Base-by-base conservation (phyloP, 768 basidiomycete species). In the Pleurotus eryngii region DNA sequence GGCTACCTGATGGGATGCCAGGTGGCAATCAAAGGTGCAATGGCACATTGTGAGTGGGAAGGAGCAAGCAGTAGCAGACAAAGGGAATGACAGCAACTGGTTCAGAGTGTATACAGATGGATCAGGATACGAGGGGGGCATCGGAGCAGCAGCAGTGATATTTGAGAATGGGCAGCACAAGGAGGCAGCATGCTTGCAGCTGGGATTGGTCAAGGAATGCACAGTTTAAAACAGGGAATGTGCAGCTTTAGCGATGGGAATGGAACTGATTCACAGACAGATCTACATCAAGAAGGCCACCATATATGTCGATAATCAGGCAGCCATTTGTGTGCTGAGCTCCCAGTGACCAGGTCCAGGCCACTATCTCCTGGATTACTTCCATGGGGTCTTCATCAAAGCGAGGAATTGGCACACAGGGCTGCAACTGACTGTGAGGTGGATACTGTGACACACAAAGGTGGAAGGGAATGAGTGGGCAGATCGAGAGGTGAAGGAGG, bases 141-240 rank as follows among this genome's bases (percentile, higher is more conserved):
- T 55, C 9, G 60, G 57, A 14, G 51, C 60, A 17, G 60, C 43
- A 3, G 60, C 57, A 14, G 57, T 55, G 5, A 53, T 70, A 5
- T 54, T 59, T 42, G 35, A 35, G 3, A 46, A 51, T 0, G 67
- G 59, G 3, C 12, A 12, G 37, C 11, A 17, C 12, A 37, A 11
- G n/a, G 51, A 38, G 14, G 35, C 46, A 7, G 37, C 67, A 12
- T 47, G 55, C n/a, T 58, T 58, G 17, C 46, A 67, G 17, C 59
- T 74, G 4, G 68, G 70, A 5, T 27, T 38, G 0, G 55, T 56
- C 1, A 49, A 37, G 3, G 49, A 66, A 8, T 69, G 72, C 59
- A 69, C 63, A 0, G 68, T 70, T 0, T 70, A 67, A 38, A 67
- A 72, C 55, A 70, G 61, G 1, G 69, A 74, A 47, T n/a, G 63